Base-by-base conservation (phyloP, 495 filamentous ascomycete species). In the Daldinia bambusicola region DNA sequence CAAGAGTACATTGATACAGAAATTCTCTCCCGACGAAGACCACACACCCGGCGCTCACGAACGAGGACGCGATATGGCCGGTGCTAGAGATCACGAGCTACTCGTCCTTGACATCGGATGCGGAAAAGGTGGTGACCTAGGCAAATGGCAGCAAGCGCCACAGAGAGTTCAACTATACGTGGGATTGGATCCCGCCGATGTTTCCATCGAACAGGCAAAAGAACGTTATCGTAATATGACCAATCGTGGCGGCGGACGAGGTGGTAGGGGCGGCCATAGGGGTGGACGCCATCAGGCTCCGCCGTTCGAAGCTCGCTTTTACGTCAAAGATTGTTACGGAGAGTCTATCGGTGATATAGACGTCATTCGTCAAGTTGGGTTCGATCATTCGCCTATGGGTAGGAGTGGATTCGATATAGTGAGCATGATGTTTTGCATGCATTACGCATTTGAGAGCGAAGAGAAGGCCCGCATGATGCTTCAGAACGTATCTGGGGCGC, bases 381-480 rank as follows among this genome's bases (percentile, higher is more conserved):
- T 97, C 66, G 93, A 97, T 71, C 73, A 82, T 77, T 81, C 84
- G 63, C 74, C 84, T 84, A 71, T 86, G 87, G 72, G 90, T 82
- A 73, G 74, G 61, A 90, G 92, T 41, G 94, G 94, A 7, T 99
- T 98, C 70, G 96, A 99, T 77, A 91, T 98, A 12, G 95, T 99
- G 53, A 92, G 91, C 62, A 97, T 96, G 86, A 99, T 99, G 95
- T 99, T 99, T 74, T 94, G 93, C 76, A 97, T 99, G 89, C 95
- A 99, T 81, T 99, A 99, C 76, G 94, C 96, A 0, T 99, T 98
- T 72, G 96, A 99, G 80, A 92, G 84, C 65, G 93, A 98, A 78
- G 85, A 85, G 6, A 96, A 97, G 77, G 90, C 94, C 10, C 87
- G 94, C 20, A 90, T 89, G 60, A 98, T 99, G 95, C 86, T 99